phyloP scores from a whole-genome alignment of 345 rosid species.

The Salix udensis region DNA sequence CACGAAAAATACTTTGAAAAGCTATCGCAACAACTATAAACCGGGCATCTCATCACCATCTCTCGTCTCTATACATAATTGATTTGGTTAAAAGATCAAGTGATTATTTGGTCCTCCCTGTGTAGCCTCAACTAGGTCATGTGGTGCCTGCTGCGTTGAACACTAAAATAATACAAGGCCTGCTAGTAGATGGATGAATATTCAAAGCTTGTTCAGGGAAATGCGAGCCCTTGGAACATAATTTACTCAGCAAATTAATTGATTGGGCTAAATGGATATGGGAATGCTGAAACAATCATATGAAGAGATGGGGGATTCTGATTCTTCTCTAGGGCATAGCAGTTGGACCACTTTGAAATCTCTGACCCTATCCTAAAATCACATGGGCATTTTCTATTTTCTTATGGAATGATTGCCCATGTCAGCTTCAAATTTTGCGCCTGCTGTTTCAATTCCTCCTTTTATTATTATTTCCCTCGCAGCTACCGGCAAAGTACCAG shows the following conservation, averaged over 20 bases:
- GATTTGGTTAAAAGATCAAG: neutral
- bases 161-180: neutral
- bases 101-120: neutral
- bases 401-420: neutral
- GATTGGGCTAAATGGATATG: constrained; percentile 30
- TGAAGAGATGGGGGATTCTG: constrained; percentile 39
- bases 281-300: constrained; percentile 43
- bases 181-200: neutral
- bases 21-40: too few species aligned
- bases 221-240: neutral
- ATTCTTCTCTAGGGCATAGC: constrained; percentile 28
- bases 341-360: constrained; percentile 32
- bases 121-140: neutral
- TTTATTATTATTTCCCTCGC: neutral
- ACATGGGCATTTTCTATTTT: constrained; percentile 12
- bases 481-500: neutral
- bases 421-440: constrained; percentile 1
- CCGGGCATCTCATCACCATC: constrained; percentile 13
- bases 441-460: neutral
- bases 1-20: too few species aligned
- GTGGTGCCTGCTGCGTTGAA: too few species aligned
- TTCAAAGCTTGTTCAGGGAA: constrained; percentile 12
- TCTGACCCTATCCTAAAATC: constrained; percentile 8
- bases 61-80: neutral
- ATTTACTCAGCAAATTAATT: neutral